phyloP scores from a whole-genome alignment of 192 early-diverging fungal species.

The Borealophlyctis nickersoniae region DNA sequence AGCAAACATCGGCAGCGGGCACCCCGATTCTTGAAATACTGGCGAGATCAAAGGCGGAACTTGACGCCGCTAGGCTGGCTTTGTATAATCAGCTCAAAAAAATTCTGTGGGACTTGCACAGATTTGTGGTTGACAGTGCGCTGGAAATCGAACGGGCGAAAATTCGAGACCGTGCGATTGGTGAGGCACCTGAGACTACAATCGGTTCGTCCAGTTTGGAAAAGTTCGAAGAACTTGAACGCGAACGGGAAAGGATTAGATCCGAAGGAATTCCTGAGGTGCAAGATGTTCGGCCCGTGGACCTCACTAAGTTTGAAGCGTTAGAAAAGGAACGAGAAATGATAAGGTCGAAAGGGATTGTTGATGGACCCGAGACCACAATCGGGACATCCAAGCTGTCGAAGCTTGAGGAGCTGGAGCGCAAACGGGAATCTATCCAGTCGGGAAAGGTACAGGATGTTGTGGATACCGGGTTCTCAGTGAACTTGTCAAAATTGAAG shows the following conservation, averaged over 20 bases:
- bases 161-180: too few species aligned
- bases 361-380: too few species aligned
- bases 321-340: background rate
- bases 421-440: too few species aligned
- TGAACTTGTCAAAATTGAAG: background rate
- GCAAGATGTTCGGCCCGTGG: too few species aligned
- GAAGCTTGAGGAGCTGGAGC: too few species aligned
- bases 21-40: slow-evolving; percentile 70
- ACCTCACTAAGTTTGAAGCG: background rate
- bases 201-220: background rate
- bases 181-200: too few species aligned
- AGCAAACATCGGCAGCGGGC: slow-evolving; percentile 14
- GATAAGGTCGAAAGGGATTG: too few species aligned
- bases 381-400: too few species aligned
- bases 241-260: background rate
- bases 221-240: background rate
- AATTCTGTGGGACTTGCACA: slow-evolving; percentile 75
- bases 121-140: slow-evolving; percentile 67
- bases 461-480: too few species aligned
- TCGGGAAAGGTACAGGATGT: background rate
- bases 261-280: too few species aligned
- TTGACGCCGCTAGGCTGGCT: slow-evolving; percentile 61
- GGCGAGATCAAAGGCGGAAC: slow-evolving; percentile 59
- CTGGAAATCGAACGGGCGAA: background rate
- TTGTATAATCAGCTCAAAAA: slow-evolving; percentile 52